Evolutionary conservation across 2,329 filamentous ascomycete genomes (phyloP).

Genomic region (Amauroascus verrucosus): DNA sequence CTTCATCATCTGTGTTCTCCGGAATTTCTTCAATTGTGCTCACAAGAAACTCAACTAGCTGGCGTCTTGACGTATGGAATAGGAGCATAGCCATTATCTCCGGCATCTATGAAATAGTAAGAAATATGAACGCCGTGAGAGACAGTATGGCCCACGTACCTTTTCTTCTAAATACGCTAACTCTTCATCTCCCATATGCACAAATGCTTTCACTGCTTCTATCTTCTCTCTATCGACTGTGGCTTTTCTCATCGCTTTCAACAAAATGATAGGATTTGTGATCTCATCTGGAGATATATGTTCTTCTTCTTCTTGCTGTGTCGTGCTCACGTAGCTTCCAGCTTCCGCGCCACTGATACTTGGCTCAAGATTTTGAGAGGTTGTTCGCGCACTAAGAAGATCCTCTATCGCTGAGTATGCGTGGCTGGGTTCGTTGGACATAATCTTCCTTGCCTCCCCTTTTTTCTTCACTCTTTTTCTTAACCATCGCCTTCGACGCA

Average conservation of each 20-base stretch:
- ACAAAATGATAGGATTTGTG: conserved; percentile 56
- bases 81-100: conserved; percentile 78
- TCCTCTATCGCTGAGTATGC: conserved; percentile 4
- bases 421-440: neutral
- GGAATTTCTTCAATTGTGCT: conserved; percentile 47
- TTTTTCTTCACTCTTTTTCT: conserved; percentile 62
- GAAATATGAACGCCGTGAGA: neutral
- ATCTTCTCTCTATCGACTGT: conserved; percentile 88
- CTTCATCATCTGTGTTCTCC: conserved; percentile 35
- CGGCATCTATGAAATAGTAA: conserved; percentile 50
- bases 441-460: conserved; percentile 10
- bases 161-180: conserved; percentile 60
- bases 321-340: conserved; percentile 16
- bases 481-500: conserved; percentile 81
- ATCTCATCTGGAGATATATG: conserved; percentile 44
- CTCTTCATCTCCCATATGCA: conserved; percentile 66
- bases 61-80: conserved; percentile 75
- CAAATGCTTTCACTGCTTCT: conserved; percentile 68
- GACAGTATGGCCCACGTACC: conserved; percentile 25
- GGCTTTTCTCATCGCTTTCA: conserved; percentile 56
- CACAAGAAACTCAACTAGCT: conserved; percentile 62
- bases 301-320: conserved; percentile 35
- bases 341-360: conserved; percentile 31
- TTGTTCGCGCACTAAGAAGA: conserved; percentile 7
- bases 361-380: conserved; percentile 38